These are phyloP conservation scores for Alectoria sarmentosa DNA, from an alignment of 495 filamentous ascomycete genomes.

Conservation along the genomic window DNA sequence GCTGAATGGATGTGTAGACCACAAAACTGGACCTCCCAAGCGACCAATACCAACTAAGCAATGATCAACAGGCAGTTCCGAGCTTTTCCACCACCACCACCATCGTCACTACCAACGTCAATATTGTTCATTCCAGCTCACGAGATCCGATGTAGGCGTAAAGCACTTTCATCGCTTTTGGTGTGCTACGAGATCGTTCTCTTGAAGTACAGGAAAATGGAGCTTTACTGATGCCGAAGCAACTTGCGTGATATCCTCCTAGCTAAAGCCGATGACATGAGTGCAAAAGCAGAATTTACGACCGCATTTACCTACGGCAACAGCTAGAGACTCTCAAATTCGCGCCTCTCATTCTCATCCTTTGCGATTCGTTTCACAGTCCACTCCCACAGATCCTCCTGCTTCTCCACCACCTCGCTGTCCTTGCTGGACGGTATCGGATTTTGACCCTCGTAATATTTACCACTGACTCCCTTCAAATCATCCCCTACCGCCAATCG, in stretches of 20 bases:
- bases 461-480: slow-evolving; percentile 30
- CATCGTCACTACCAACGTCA: neutral
- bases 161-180: neutral
- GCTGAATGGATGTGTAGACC: neutral
- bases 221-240: neutral
- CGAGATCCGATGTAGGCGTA: neutral
- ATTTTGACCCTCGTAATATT: slow-evolving; percentile 36
- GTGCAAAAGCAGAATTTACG: too few relatives aligned
- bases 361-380: slow-evolving; percentile 38
- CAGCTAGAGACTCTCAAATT: slow-evolving; percentile 27
- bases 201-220: neutral
- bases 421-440: slow-evolving; percentile 32
- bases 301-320: too few relatives aligned
- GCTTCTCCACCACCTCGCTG: slow-evolving; percentile 37
- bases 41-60: neutral
- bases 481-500: slow-evolving; percentile 30
- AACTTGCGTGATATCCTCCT: neutral
- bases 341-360: slow-evolving; percentile 29
- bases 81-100: neutral
- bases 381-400: slow-evolving; percentile 45
- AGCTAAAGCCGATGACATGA: neutral
- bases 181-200: neutral
- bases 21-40: neutral
- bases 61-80: neutral
- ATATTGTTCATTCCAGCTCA: neutral